Conservation (phyloP, 2,329 filamentous ascomycete species). For the Truncatella angustata region DNA sequence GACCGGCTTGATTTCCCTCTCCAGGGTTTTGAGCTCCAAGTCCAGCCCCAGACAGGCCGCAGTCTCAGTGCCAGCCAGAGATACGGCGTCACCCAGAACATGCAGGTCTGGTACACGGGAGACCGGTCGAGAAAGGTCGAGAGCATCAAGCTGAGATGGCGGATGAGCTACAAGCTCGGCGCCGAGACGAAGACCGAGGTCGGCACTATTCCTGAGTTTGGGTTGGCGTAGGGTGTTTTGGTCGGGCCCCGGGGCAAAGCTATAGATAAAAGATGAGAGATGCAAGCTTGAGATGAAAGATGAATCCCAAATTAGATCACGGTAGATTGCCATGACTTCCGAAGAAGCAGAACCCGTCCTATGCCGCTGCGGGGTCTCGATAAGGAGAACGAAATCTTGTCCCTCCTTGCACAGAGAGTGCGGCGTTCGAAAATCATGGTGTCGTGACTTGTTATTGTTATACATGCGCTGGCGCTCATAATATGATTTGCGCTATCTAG, state of each 20-base stretch:
- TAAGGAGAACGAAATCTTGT: no score
- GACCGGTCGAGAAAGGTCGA: conserved; percentile 67
- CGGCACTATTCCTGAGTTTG: conserved; percentile 79
- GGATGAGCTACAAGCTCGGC: conserved; percentile 73
- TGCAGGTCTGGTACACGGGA: conserved; percentile 72
- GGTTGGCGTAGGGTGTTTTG: conserved; percentile 54
- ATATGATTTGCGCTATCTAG: no score
- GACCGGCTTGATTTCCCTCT: background rate
- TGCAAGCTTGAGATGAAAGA: background rate
- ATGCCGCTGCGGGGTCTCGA: no score
- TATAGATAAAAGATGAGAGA: background rate
- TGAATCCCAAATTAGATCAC: background rate
- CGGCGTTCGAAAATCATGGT: no score
- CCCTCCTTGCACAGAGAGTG: no score
- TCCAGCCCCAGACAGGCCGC: conserved; percentile 83
- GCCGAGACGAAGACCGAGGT: conserved; percentile 70
- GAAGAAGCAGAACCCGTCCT: no score
- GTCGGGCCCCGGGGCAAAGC: no score
- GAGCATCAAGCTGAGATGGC: conserved; percentile 87
- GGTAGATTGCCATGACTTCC: background rate
- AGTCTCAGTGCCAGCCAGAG: conserved; percentile 70
- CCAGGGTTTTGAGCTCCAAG: conserved; percentile 75
- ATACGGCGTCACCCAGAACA: conserved; percentile 75
- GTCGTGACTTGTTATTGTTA: no score
- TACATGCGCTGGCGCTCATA: no score